phyloP scores from a whole-genome alignment of 1,284 basidiomycete species.

The Trametes hirsuta region DNA sequence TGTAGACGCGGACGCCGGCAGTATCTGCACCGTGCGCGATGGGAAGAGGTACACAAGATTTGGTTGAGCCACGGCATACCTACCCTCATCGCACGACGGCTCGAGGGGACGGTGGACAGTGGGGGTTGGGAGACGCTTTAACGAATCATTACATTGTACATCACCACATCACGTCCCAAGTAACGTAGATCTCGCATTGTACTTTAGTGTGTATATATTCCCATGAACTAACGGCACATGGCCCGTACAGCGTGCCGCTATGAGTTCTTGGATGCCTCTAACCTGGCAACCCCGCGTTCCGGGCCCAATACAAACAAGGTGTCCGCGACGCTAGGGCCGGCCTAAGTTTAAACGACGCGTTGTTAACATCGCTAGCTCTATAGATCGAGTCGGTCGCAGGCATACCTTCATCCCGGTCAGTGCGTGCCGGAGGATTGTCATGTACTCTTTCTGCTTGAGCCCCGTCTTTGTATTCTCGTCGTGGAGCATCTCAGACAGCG shows the following conservation, averaged over 20 bases:
- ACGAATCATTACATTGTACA: slow-evolving; percentile 6
- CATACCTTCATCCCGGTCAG: slow-evolving; percentile 79
- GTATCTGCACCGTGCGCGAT: slow-evolving; percentile 83
- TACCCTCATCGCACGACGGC: slow-evolving; percentile 85
- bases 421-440: slow-evolving; percentile 76
- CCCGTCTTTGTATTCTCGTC: slow-evolving; percentile 44
- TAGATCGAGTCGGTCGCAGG: not conserved
- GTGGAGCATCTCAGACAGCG: slow-evolving; percentile 49
- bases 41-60: slow-evolving; percentile 90
- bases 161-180: not conserved
- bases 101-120: slow-evolving; percentile 88
- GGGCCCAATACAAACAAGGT: slow-evolving; percentile 47
- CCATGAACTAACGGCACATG: not conserved
- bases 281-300: slow-evolving; percentile 37
- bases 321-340: slow-evolving; percentile 52
- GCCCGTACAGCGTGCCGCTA: not conserved
- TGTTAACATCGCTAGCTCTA: not conserved
- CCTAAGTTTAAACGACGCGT: slow-evolving; percentile 32
- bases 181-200: slow-evolving; percentile 5
- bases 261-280: slow-evolving; percentile 21
- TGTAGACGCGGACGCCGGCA: slow-evolving; percentile 84
- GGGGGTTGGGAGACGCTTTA: slow-evolving; percentile 93
- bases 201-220: slow-evolving; percentile 2
- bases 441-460: slow-evolving; percentile 57
- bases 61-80: slow-evolving; percentile 93